A percentile compares a stretch with the other conserved stretches of the same genome.
These are phyloP conservation scores for Kalmanozyma brasiliensis DNA, from an alignment of 1,284 basidiomycete species.

Conservation along the genomic window DNA sequence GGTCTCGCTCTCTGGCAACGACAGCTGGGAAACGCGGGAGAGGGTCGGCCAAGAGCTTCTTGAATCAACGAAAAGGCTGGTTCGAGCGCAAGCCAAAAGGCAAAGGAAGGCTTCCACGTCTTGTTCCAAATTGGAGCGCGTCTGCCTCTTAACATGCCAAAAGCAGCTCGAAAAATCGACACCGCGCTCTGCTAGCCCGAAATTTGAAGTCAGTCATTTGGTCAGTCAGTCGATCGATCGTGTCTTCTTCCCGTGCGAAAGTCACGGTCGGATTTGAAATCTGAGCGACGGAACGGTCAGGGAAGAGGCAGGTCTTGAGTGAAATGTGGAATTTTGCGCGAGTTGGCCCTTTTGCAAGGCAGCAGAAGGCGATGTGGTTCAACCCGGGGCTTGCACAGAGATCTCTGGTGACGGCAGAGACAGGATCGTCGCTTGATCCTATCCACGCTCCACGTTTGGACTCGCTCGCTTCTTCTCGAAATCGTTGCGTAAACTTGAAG, in stretches of 20 bases:
- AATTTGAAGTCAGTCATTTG: constrained; percentile 18
- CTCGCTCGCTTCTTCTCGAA: constrained; percentile 16
- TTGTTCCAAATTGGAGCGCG: constrained; percentile 20
- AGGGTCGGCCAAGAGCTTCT: constrained; percentile 2
- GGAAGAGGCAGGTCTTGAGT: not conserved
- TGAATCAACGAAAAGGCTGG: constrained; percentile 17
- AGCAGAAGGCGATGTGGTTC: constrained; percentile 18
- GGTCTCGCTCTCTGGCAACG: not conserved
- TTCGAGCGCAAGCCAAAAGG: constrained; percentile 24
- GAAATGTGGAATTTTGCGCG: constrained; percentile 32
- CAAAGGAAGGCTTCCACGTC: constrained; percentile 39
- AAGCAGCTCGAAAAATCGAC: not conserved
- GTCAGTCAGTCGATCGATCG: too few relatives aligned
- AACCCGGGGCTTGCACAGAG: constrained; percentile 3
- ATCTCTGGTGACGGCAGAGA: not conserved
- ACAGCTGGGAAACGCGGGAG: constrained; percentile 16
- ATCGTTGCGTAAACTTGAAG: constrained; percentile 2
- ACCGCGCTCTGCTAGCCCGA: constrained; percentile 10
- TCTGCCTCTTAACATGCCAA: not conserved
- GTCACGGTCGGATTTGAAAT: constrained; percentile 19
- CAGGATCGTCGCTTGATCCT: constrained; percentile 12
- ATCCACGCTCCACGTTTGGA: constrained; percentile 10
- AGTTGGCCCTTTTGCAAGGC: constrained; percentile 20
- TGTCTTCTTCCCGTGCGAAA: constrained; percentile 26
- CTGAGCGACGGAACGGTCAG: constrained; percentile 17